Conservation (phyloP, 2,329 filamentous ascomycete species). For the Xylariaceae sp. region DNA sequence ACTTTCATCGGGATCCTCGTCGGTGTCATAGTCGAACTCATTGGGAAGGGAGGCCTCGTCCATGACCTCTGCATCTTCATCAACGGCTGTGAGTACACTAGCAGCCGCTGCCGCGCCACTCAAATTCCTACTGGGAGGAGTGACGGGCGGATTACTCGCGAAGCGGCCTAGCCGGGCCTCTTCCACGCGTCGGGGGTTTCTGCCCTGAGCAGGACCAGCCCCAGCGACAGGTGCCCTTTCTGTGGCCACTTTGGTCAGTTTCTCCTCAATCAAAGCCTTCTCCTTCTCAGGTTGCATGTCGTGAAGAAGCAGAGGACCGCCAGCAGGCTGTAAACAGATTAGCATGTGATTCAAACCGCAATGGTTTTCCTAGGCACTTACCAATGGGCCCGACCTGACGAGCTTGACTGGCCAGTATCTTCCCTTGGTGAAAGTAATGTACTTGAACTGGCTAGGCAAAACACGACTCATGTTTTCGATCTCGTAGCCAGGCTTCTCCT, state of each 20-base stretch:
- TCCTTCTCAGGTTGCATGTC: constrained; percentile 75
- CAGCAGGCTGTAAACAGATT: constrained; percentile 65
- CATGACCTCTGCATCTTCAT: constrained; percentile 72
- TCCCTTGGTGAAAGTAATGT: constrained; percentile 84
- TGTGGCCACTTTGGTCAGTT: constrained; percentile 73
- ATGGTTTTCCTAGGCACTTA: constrained; percentile 38
- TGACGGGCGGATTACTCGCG: constrained; percentile 24
- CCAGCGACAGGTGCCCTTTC: constrained; percentile 56
- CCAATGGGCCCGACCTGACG: constrained; percentile 46
- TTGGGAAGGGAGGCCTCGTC: constrained; percentile 65
- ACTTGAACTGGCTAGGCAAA: constrained; percentile 87
- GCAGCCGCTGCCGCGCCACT: constrained; percentile 66
- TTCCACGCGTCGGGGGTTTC: constrained; percentile 32
- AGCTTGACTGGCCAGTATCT: constrained; percentile 84
- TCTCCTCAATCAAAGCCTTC: constrained; percentile 82
- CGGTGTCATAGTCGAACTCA: constrained; percentile 76
- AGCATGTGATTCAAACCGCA: constrained; percentile 31
- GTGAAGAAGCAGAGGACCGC: constrained; percentile 84
- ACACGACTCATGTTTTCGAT: constrained; percentile 96
- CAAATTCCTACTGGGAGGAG: constrained; percentile 19
- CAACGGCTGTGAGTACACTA: constrained; percentile 77
- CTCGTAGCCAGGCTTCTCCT: constrained; percentile 95
- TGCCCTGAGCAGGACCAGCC: constrained; percentile 23
- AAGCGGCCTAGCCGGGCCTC: constrained; percentile 30
- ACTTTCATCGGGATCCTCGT: constrained; percentile 44